Percentiles rank a stretch among this genome's conserved stretches.
phyloP scores from a whole-genome alignment of 108 stramenopile genomes.

The Parietichytrium sp. region DNA sequence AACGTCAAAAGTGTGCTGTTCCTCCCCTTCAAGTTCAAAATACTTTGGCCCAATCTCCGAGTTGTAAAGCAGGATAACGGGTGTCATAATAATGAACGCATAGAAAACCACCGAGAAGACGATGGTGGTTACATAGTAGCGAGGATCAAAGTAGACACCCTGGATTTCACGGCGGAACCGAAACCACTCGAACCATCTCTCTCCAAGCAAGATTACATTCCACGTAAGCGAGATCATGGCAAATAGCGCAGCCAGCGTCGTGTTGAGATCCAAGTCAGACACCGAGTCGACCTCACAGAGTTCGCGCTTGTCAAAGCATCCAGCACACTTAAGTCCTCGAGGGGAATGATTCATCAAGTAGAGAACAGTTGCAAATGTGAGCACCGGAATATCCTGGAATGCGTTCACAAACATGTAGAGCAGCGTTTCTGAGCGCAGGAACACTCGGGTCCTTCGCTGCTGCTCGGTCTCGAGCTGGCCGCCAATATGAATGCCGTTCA shows the following conservation, averaged over 20 bases:
- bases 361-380: not conserved
- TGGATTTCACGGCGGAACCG: not conserved
- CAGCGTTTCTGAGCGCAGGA: slow-evolving; percentile 8
- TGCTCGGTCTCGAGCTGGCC: not conserved
- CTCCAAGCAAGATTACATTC: not conserved
- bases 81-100: not conserved
- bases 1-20: not conserved
- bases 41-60: not conserved
- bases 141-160: not conserved
- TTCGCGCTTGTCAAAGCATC: not conserved
- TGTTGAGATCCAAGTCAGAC: not conserved
- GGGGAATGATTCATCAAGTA: not conserved
- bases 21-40: not conserved
- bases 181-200: not conserved
- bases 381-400: slow-evolving; percentile 4
- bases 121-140: not conserved
- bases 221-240: not conserved
- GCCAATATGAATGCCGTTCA: not conserved
- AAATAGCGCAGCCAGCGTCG: not conserved
- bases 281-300: not conserved
- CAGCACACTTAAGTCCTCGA: slow-evolving; percentile 16
- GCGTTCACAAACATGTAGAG: not conserved
- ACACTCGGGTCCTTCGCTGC: not conserved
- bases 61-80: not conserved
- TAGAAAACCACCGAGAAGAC: not conserved